Evolutionary conservation across 768 basidiomycete genomes (phyloP).

Genomic region (Suillus spraguei): DNA sequence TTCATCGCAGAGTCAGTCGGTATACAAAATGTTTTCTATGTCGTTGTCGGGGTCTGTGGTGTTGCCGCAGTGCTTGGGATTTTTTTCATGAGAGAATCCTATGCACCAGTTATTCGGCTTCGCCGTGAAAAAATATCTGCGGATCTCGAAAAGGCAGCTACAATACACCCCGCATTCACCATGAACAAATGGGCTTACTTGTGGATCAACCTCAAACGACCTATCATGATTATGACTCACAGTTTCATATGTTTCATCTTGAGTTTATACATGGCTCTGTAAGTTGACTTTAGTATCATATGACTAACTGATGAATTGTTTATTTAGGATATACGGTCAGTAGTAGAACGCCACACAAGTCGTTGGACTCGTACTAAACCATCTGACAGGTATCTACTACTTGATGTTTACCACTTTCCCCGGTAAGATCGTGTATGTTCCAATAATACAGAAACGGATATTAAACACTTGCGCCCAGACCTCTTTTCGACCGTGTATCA

Average conservation of each 20-base stretch:
- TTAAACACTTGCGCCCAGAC: constrained; percentile 23
- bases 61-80: neutral
- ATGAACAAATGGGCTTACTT: constrained; percentile 42
- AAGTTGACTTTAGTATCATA: constrained; percentile 29
- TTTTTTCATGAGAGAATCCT: neutral
- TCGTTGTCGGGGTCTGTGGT: neutral
- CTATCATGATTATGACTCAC: constrained; percentile 54
- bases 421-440: constrained; percentile 20
- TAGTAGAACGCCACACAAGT: constrained; percentile 11
- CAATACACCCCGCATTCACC: constrained; percentile 32
- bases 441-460: constrained; percentile 5
- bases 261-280: constrained; percentile 75
- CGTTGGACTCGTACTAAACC: neutral
- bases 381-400: constrained; percentile 50
- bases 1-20: neutral
- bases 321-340: constrained; percentile 56
- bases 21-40: neutral
- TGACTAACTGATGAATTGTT: constrained; percentile 6
- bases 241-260: constrained; percentile 74
- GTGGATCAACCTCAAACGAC: constrained; percentile 66
- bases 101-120: neutral
- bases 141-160: constrained; percentile 48
- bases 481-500: constrained; percentile 52
- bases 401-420: constrained; percentile 72
- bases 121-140: constrained; percentile 25